phyloP scores from a whole-genome alignment of 805 yeast genomes.

The Hanseniaspora taiwanica region DNA sequence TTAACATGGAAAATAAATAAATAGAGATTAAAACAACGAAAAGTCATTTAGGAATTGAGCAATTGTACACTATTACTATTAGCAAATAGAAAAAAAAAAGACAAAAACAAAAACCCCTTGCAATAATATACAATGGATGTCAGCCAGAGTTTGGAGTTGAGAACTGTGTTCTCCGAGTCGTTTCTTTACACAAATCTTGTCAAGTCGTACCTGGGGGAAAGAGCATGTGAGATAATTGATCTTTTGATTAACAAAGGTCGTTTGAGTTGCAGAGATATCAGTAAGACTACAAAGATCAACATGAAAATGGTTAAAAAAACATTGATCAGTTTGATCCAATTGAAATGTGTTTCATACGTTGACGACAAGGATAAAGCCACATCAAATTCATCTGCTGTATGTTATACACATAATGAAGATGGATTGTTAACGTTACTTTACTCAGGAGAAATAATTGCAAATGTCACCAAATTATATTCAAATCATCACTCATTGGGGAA shows the following conservation, averaged over 20 bases:
- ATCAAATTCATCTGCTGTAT: conserved; percentile 20
- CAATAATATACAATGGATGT: background rate
- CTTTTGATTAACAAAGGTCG: conserved; percentile 57
- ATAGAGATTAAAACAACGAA: background rate
- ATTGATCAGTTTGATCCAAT: conserved; percentile 65
- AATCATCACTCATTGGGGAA: background rate
- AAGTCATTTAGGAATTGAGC: background rate
- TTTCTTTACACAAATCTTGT: conserved; percentile 42
- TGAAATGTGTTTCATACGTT: conserved; percentile 63
- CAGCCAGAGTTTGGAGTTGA: conserved; percentile 20
- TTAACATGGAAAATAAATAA: no score
- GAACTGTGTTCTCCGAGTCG: conserved; percentile 51
- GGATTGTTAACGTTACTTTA: conserved; percentile 56
- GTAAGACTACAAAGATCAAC: conserved; percentile 34
- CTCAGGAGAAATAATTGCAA: conserved; percentile 59
- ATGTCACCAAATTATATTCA: conserved; percentile 26
- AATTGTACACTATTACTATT: no score
- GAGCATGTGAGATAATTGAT: conserved; percentile 52
- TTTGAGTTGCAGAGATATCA: conserved; percentile 41
- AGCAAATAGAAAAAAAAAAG: no score
- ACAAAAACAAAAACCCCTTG: background rate
- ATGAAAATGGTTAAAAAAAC: conserved; percentile 42
- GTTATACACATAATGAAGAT: conserved; percentile 47
- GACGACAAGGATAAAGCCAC: conserved; percentile 23
- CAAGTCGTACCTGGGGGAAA: conserved; percentile 52